phyloP scores from a whole-genome alignment of 306 rosid genomes.

The Alnus rubra region DNA sequence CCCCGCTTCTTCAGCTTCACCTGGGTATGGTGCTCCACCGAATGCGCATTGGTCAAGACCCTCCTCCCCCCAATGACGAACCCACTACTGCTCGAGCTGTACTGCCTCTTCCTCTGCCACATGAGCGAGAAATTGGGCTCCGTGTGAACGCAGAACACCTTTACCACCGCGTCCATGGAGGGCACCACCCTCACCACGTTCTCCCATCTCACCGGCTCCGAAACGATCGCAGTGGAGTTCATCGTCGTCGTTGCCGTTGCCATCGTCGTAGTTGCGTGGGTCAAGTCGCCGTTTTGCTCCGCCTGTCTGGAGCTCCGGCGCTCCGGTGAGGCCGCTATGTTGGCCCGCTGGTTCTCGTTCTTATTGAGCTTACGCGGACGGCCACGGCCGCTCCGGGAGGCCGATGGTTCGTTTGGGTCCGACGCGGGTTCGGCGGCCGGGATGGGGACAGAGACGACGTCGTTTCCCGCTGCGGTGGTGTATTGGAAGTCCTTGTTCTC shows the following conservation, averaged over 20 bases:
- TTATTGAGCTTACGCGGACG: constrained; percentile 46
- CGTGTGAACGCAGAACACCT: constrained; percentile 88
- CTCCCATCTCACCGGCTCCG: constrained; percentile 48
- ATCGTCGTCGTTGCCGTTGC: background rate
- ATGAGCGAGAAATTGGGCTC: constrained; percentile 96
- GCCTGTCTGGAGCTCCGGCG: constrained; percentile 42
- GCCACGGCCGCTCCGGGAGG: constrained; percentile 37
- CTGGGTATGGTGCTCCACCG: constrained; percentile 89
- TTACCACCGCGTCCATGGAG: constrained; percentile 92
- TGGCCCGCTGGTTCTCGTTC: constrained; percentile 15
- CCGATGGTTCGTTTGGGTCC: constrained; percentile 17
- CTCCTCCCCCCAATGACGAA: constrained; percentile 80
- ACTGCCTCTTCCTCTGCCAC: constrained; percentile 96
- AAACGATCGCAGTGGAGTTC: background rate
- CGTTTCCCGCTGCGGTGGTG: constrained; percentile 31
- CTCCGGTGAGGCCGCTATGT: constrained; percentile 29
- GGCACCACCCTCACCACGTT: constrained; percentile 56
- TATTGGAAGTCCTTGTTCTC: constrained; percentile 26
- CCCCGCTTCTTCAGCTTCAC: constrained; percentile 98
- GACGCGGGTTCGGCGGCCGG: constrained; percentile 5
- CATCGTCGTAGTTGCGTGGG: background rate
- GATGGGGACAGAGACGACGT: constrained; percentile 29
- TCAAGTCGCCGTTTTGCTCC: constrained; percentile 46
- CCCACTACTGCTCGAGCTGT: constrained; percentile 91
- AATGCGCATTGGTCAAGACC: constrained; percentile 93